These are phyloP conservation scores for Domatiomyces globalis DNA, from an alignment of 2,329 filamentous ascomycete species.

Conservation along the genomic window DNA sequence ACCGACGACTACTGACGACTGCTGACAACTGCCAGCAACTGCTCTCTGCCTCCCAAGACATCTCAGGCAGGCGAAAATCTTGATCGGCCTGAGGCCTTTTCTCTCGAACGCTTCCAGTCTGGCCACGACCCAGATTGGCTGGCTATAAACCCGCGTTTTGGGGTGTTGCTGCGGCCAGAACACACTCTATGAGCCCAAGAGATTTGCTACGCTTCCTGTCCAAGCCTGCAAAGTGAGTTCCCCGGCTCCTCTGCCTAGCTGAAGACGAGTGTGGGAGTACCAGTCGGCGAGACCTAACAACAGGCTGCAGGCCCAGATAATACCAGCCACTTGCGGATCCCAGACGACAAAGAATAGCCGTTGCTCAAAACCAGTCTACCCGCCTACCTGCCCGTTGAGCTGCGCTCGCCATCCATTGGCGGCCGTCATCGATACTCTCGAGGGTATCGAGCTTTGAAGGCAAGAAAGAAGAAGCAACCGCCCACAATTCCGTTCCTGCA, in stretches of 20 bases:
- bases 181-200: slow-evolving; percentile 72
- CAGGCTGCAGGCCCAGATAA: slow-evolving; percentile 48
- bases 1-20: not conserved
- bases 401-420: slow-evolving; percentile 43
- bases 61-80: not conserved
- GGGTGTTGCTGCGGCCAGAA: not conserved
- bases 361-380: slow-evolving; percentile 45
- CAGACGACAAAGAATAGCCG: slow-evolving; percentile 11
- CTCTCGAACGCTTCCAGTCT: not conserved
- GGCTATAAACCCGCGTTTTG: not conserved
- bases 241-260: slow-evolving; percentile 1
- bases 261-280: not conserved
- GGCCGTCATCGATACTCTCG: slow-evolving; percentile 57
- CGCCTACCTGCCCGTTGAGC: slow-evolving; percentile 12
- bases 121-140: not conserved
- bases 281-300: not conserved
- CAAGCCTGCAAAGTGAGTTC: slow-evolving; percentile 77
- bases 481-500: slow-evolving; percentile 80
- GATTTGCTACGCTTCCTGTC: slow-evolving; percentile 86
- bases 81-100: not conserved
- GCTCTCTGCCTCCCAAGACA: not conserved
- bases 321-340: slow-evolving; percentile 22
- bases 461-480: slow-evolving; percentile 47
- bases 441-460: slow-evolving; percentile 37
- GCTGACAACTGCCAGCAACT: no score